Percentiles rank a stretch among this genome's conserved stretches.
phyloP scores from a whole-genome alignment of 116 monocot genomes.

The Iris pallida region DNA sequence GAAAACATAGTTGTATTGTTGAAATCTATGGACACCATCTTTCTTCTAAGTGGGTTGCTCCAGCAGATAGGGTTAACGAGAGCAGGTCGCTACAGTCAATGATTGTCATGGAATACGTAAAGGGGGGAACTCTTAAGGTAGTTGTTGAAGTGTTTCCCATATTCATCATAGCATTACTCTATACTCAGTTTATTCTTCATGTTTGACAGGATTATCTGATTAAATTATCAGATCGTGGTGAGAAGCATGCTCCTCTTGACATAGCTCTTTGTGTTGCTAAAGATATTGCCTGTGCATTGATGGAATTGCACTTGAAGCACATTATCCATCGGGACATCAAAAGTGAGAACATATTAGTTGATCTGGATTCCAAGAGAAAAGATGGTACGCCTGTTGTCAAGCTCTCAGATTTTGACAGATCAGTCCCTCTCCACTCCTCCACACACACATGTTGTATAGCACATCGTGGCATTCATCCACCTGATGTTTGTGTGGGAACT shows the following conservation, averaged over 20 bases:
- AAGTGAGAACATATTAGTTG: conserved; percentile 93
- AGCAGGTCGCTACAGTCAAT: conserved; percentile 59
- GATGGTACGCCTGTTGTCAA: conserved; percentile 79
- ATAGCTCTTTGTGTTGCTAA: conserved; percentile 66
- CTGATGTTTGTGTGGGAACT: conserved; percentile 91
- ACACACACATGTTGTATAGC: conserved; percentile 86
- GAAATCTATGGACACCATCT: conserved; percentile 93
- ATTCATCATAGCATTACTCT: not conserved
- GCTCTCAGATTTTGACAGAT: conserved; percentile 92
- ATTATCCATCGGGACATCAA: conserved; percentile 97
- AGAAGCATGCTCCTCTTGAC: conserved; percentile 65
- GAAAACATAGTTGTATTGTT: conserved; percentile 73
- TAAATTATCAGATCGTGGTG: conserved; percentile 44
- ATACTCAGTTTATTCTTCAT: not conserved
- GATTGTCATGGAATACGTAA: conserved; percentile 89
- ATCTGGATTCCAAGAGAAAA: conserved; percentile 49
- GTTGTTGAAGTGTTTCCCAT: not conserved
- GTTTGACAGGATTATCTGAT: conserved; percentile 56
- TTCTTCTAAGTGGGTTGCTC: conserved; percentile 65
- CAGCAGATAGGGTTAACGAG: conserved; percentile 45
- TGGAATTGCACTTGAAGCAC: conserved; percentile 77
- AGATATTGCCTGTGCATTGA: conserved; percentile 80
- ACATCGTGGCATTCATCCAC: conserved; percentile 80
- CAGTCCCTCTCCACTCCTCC: conserved; percentile 69
- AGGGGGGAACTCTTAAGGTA: conserved; percentile 93